phyloP scores from a whole-genome alignment of 2,329 filamentous ascomycete genomes.

The Cryphonectria naterciae region DNA sequence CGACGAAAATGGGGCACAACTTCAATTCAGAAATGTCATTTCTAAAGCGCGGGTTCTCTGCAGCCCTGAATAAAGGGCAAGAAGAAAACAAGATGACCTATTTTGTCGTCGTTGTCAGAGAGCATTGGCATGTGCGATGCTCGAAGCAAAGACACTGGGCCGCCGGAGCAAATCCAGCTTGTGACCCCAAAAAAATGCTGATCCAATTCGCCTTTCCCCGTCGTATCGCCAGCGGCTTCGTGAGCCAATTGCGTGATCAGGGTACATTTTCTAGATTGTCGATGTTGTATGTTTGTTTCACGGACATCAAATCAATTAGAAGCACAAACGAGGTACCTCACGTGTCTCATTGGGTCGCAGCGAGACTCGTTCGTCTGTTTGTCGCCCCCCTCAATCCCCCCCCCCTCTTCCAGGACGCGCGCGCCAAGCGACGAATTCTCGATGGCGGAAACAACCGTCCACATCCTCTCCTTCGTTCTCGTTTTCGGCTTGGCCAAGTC shows the following conservation, averaged over 20 bases:
- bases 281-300: background rate
- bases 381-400: too few species aligned
- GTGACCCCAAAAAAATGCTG: background rate
- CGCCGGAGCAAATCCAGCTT: background rate
- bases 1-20: constrained; percentile 65
- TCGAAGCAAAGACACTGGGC: background rate
- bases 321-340: background rate
- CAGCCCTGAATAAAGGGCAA: constrained; percentile 46
- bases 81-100: constrained; percentile 30
- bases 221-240: background rate
- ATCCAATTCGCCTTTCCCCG: background rate
- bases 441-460: constrained; percentile 8
- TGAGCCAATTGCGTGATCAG: constrained; percentile 1
- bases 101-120: constrained; percentile 3
- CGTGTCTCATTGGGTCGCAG: background rate
- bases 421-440: background rate
- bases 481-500: background rate
- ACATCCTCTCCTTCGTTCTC: background rate
- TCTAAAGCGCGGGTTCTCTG: constrained; percentile 69
- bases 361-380: background rate
- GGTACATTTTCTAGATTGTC: background rate
- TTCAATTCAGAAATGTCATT: constrained; percentile 66
- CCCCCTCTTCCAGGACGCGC: background rate
- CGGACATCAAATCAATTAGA: background rate
- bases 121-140: constrained; percentile 15